Conservation (phyloP, 768 basidiomycete genomes). For the Candolleomyces eurysporus region DNA sequence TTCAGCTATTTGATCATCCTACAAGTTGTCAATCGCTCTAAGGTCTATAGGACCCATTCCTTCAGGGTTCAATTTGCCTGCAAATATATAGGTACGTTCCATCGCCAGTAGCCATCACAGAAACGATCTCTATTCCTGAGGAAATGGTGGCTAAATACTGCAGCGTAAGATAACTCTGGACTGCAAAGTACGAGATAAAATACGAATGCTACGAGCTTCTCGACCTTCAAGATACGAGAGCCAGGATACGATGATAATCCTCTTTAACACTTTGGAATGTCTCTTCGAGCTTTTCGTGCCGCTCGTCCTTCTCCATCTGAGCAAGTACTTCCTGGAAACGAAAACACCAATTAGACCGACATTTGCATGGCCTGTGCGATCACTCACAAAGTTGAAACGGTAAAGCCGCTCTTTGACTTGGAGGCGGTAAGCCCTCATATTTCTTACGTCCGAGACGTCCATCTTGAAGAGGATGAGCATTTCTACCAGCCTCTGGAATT, state of each 20-base stretch:
- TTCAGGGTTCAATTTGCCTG: too few relatives aligned
- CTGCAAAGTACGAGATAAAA: neutral
- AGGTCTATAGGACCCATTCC: too few relatives aligned
- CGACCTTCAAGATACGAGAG: neutral
- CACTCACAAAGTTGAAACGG: slow-evolving; percentile 87
- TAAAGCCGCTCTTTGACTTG: slow-evolving; percentile 95
- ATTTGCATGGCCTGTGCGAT: slow-evolving; percentile 12
- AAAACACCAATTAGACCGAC: neutral
- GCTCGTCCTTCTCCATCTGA: slow-evolving; percentile 84
- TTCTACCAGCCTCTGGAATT: slow-evolving; percentile 89
- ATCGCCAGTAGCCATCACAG: too few relatives aligned
- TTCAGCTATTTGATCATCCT: neutral
- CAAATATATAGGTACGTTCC: too few relatives aligned
- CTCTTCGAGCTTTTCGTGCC: slow-evolving; percentile 86
- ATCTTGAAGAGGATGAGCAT: slow-evolving; percentile 81
- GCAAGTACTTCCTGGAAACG: slow-evolving; percentile 72
- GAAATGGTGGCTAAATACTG: too few relatives aligned
- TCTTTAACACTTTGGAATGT: slow-evolving; percentile 85
- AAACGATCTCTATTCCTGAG: too few relatives aligned
- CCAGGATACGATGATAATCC: slow-evolving; percentile 82
- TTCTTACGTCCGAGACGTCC: slow-evolving; percentile 55
- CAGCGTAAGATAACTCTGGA: neutral
- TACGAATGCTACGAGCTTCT: neutral
- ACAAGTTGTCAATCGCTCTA: too few relatives aligned
- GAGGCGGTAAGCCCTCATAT: slow-evolving; percentile 69